phyloP scores from a whole-genome alignment of 1,139 yeast species.

The Suhomyces atakaporum region DNA sequence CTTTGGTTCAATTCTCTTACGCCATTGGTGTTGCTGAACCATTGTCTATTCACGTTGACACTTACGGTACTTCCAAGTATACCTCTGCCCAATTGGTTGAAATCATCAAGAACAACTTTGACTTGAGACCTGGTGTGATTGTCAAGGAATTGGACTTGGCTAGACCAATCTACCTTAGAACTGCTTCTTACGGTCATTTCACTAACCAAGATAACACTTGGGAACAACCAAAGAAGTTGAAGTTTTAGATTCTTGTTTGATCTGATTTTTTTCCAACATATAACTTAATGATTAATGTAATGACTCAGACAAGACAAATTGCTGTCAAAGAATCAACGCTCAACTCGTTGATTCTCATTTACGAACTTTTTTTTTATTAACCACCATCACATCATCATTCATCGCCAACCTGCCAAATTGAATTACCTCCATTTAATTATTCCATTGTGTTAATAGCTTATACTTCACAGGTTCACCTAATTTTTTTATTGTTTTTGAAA shows the following conservation, averaged over 20 bases:
- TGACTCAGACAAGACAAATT: constrained; percentile 31
- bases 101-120: constrained; percentile 91
- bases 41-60: constrained; percentile 93
- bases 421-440: constrained; percentile 8
- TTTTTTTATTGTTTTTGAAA: constrained; percentile 16
- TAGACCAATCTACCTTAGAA: constrained; percentile 97
- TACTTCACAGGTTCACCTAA: constrained; percentile 9
- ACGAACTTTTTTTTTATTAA: constrained; percentile 15
- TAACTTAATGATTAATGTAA: constrained; percentile 47
- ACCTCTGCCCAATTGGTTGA: constrained; percentile 86
- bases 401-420: constrained; percentile 7
- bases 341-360: constrained; percentile 49
- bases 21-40: constrained; percentile 99
- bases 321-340: constrained; percentile 39
- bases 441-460: constrained; percentile 10
- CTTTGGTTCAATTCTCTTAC: constrained; percentile 95
- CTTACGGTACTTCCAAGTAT: constrained; percentile 95
- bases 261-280: constrained; percentile 14
- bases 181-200: constrained; percentile 99
- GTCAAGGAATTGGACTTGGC: constrained; percentile 96
- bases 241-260: constrained; percentile 49
- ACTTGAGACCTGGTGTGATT: constrained; percentile 98
- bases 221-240: constrained; percentile 95
- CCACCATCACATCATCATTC: constrained; percentile 5
- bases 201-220: constrained; percentile 98